Evolutionary conservation across 2,329 filamentous ascomycete genomes (phyloP).

Genomic region (Talaromyces sp.): DNA sequence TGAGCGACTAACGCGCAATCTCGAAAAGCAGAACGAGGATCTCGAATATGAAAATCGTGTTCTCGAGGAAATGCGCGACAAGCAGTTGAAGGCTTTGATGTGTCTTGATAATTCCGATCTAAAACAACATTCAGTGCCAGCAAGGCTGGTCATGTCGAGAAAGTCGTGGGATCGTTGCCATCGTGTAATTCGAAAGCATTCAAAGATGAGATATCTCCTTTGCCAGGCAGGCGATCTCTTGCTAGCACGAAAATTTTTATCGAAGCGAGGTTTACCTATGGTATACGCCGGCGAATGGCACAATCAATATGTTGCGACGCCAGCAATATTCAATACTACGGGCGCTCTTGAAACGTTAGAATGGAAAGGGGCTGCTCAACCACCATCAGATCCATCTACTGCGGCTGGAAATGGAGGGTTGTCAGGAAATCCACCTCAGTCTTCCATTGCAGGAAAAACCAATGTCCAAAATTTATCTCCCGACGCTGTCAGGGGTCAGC

Average conservation of each 20-base stretch:
- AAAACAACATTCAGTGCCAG: slow-evolving; percentile 21
- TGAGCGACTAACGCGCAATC: slow-evolving; percentile 17
- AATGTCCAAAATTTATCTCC: background rate
- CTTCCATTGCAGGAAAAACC: background rate
- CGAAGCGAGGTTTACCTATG: slow-evolving; percentile 25
- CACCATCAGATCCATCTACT: background rate
- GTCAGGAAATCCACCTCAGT: background rate
- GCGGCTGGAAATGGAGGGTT: too few species aligned
- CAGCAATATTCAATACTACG: background rate
- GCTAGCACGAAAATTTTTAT: slow-evolving; percentile 28
- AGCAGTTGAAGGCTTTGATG: slow-evolving; percentile 30
- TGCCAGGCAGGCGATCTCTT: slow-evolving; percentile 29
- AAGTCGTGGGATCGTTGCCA: slow-evolving; percentile 21
- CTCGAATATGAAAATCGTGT: slow-evolving; percentile 25
- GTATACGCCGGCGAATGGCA: slow-evolving; percentile 32
- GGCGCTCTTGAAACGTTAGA: background rate
- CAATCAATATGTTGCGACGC: slow-evolving; percentile 20
- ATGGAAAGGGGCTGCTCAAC: slow-evolving; percentile 1
- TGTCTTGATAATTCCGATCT: slow-evolving; percentile 29
- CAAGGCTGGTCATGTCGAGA: slow-evolving; percentile 25
- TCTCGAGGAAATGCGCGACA: slow-evolving; percentile 30
- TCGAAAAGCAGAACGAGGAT: slow-evolving; percentile 24
- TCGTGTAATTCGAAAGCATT: slow-evolving; percentile 12
- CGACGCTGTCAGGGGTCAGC: background rate
- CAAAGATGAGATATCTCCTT: slow-evolving; percentile 23